phyloP scores from a whole-genome alignment of 108 stramenopile genomes.

The Fragilariopsis cylindrus region DNA sequence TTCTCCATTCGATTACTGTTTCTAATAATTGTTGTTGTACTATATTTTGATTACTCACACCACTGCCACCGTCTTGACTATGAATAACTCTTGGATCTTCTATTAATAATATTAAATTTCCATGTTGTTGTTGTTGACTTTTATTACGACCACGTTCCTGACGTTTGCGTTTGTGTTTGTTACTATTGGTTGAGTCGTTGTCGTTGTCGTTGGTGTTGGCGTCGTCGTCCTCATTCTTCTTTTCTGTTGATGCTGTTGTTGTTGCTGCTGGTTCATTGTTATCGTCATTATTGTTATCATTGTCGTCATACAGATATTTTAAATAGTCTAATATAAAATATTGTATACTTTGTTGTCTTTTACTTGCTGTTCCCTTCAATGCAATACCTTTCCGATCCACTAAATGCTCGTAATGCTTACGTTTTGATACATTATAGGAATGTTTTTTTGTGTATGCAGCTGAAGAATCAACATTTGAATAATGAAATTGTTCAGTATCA shows the following conservation, averaged over 20 bases:
- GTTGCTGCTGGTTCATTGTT: background rate
- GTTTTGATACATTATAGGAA: background rate
- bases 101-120: no score
- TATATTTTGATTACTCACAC: background rate
- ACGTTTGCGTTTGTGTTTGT: background rate
- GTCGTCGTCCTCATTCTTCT: no score
- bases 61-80: background rate
- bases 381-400: background rate
- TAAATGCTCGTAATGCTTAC: background rate
- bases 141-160: background rate
- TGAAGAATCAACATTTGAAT: background rate
- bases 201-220: background rate
- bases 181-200: background rate
- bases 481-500: no score
- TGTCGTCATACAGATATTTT: background rate
- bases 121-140: no score
- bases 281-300: background rate
- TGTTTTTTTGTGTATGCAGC: background rate
- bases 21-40: slow-evolving; percentile 1
- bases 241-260: background rate
- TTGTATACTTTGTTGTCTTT: slow-evolving; percentile 3
- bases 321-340: background rate
- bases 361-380: background rate
- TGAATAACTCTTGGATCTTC: background rate
- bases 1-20: slow-evolving; percentile 7